phyloP scores from a whole-genome alignment of 805 yeast genomes.

The Saccharomycopsis vini region DNA sequence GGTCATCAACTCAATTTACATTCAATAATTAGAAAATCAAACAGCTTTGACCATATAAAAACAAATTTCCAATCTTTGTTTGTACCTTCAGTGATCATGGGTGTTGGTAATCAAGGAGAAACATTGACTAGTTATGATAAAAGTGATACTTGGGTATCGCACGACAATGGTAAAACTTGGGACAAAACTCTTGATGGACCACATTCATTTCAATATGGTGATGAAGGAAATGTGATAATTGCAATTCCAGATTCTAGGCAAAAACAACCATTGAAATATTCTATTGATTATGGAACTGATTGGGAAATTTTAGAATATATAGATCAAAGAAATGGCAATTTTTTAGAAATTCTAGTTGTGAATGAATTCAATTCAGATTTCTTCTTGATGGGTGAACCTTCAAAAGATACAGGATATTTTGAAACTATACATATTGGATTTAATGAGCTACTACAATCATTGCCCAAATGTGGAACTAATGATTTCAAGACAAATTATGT shows the following conservation, averaged over 20 bases:
- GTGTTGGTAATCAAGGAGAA: constrained; percentile 33
- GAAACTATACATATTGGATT: constrained; percentile 14
- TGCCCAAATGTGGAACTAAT: constrained; percentile 1
- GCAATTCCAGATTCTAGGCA: constrained; percentile 34
- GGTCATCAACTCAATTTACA: constrained; percentile 29
- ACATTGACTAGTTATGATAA: constrained; percentile 21
- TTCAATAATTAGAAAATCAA: constrained; percentile 26
- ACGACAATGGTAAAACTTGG: constrained; percentile 75
- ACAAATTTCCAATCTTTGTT: constrained; percentile 23
- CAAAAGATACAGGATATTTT: constrained; percentile 16
- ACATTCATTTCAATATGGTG: constrained; percentile 53
- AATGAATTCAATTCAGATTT: too few species aligned
- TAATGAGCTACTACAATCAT: constrained; percentile 6
- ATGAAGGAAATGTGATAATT: constrained; percentile 62
- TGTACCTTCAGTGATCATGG: constrained; percentile 37
- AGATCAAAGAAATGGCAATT: too few species aligned
- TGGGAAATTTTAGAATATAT: constrained; percentile 44
- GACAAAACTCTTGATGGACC: constrained; percentile 41
- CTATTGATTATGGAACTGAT: constrained; percentile 65
- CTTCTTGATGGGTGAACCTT: too few species aligned
- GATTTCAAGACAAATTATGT: constrained; percentile 48
- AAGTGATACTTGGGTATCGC: constrained; percentile 46
- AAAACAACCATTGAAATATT: constrained; percentile 35
- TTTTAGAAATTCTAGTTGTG: too few species aligned
- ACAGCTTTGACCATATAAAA: not conserved